Evolutionary conservation across 352 stramenopile genomes (phyloP).

Genomic region (Aphanomyces invadans): DNA sequence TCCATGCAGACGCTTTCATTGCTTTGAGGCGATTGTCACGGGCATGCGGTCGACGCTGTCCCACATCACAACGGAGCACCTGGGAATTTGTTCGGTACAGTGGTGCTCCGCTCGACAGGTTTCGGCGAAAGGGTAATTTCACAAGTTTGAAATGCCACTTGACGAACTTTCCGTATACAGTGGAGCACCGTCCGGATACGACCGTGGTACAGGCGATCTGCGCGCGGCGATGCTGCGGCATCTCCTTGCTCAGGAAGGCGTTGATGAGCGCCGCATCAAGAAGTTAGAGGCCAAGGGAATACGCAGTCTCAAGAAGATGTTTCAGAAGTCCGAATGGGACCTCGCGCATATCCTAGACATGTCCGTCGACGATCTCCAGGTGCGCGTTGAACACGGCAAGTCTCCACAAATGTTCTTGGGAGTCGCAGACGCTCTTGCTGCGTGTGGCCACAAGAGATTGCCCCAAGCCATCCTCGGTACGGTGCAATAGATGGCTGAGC

Average conservation of each 20-base stretch:
- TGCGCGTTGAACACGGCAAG: slow-evolving; percentile 24
- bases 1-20: too few relatives aligned
- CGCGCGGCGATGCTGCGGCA: slow-evolving; percentile 45
- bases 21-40: too few relatives aligned
- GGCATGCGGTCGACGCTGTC: too few relatives aligned
- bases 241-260: slow-evolving; percentile 43
- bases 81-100: too few relatives aligned
- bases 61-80: too few relatives aligned
- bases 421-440: not conserved
- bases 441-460: not conserved
- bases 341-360: slow-evolving; percentile 54
- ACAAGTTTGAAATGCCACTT: not conserved
- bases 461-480: not conserved
- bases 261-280: slow-evolving; percentile 38
- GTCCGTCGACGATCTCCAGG: slow-evolving; percentile 49
- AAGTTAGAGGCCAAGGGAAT: slow-evolving; percentile 49
- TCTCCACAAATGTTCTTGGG: too few relatives aligned
- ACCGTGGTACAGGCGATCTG: not conserved
- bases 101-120: too few relatives aligned
- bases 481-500: not conserved
- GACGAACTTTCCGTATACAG: not conserved
- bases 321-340: slow-evolving; percentile 50
- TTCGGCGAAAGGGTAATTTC: too few relatives aligned
- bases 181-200: not conserved
- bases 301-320: slow-evolving; percentile 41